Conservation (phyloP, 441 rosid species). For the Adansonia gregorii region DNA sequence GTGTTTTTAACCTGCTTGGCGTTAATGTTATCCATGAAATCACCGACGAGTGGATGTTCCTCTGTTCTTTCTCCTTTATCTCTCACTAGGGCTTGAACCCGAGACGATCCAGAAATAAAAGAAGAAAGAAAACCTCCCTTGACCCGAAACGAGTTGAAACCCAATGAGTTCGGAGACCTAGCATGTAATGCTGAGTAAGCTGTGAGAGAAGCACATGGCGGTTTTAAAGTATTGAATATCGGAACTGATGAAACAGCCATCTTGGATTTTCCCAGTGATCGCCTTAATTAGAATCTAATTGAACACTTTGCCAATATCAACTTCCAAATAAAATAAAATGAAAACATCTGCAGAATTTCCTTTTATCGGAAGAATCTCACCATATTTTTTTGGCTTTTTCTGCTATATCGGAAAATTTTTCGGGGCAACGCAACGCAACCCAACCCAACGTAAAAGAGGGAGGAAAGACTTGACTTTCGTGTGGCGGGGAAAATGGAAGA, state of each 20-base stretch:
- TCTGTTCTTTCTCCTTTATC: constrained; percentile 35
- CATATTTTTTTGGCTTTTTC: background rate
- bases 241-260: constrained; percentile 52
- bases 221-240: constrained; percentile 28
- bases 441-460: constrained; percentile 14
- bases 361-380: constrained; percentile 6
- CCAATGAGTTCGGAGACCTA: constrained; percentile 33
- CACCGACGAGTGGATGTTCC: constrained; percentile 38
- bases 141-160: constrained; percentile 30
- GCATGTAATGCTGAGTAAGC: constrained; percentile 30
- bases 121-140: constrained; percentile 30
- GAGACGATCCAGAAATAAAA: constrained; percentile 28
- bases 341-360: background rate
- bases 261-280: background rate
- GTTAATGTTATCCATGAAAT: constrained; percentile 31
- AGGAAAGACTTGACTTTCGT: background rate
- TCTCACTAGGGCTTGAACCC: constrained; percentile 34
- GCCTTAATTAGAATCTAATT: constrained; percentile 1
- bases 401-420: background rate
- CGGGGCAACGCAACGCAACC: background rate
- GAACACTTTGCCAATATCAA: constrained; percentile 1
- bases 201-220: constrained; percentile 27
- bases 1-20: constrained; percentile 42
- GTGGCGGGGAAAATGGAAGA: constrained; percentile 17
- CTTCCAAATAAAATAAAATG: constrained; percentile 1